phyloP scores from a whole-genome alignment of 805 yeast genomes.

The Candida namnaoensis region DNA sequence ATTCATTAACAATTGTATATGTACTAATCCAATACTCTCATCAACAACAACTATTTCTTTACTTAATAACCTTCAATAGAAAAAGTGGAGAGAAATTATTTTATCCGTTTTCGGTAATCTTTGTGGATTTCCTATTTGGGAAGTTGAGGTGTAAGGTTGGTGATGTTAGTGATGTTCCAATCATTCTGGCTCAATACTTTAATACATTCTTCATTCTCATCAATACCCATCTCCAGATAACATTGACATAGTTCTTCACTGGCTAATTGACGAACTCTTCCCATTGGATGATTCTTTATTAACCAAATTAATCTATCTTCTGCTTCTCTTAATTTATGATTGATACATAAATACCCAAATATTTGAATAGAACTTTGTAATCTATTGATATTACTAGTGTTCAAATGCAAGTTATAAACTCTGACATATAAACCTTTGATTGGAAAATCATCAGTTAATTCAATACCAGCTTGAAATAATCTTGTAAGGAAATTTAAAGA shows the following conservation, averaged over 20 bases:
- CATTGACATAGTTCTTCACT: constrained; percentile 34
- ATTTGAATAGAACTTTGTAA: constrained; percentile 31
- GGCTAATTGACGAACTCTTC: constrained; percentile 26
- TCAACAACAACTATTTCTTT: no score
- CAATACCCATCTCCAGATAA: constrained; percentile 4
- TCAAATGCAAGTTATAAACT: constrained; percentile 48
- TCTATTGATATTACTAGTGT: constrained; percentile 30
- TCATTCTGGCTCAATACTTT: constrained; percentile 6
- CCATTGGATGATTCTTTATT: constrained; percentile 22
- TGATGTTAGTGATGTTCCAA: constrained; percentile 4
- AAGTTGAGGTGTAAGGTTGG: no score
- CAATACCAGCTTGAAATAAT: constrained; percentile 10
- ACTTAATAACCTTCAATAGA: no score
- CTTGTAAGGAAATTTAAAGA: constrained; percentile 17
- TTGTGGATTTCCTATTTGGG: no score
- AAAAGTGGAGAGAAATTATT: no score
- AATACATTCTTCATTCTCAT: constrained; percentile 18
- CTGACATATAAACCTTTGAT: constrained; percentile 32
- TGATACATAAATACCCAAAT: constrained; percentile 29
- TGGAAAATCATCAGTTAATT: constrained; percentile 13
- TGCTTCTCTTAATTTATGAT: constrained; percentile 4
- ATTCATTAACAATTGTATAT: no score
- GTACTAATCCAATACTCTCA: no score
- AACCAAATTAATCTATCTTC: constrained; percentile 18
- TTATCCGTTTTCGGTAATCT: no score